Evolutionary conservation across 805 yeast species (phyloP), one percentile per base, ranked within the genome.

Genomic region (Cyberlindnera nakhonratchasimensis): DNA sequence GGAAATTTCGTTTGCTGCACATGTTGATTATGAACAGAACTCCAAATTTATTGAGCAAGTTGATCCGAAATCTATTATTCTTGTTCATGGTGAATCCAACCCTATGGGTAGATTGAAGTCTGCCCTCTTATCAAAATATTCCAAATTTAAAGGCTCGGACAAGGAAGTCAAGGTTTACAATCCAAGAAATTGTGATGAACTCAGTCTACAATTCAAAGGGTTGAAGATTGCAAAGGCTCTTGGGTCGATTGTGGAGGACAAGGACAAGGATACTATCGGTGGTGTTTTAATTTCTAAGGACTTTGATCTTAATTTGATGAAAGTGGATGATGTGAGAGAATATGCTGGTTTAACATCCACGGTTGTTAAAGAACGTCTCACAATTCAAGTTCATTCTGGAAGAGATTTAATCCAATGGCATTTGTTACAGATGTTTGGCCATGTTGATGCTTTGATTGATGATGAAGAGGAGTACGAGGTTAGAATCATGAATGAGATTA

Each of bases 1-100:
- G 51, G 99, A 93, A 63, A 83, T 93, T 4, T 90, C 98, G 2
- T 93, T 93, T 71, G 98, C 99, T n/a, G 99, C 99, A 0, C 99
- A 93, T 64, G 99, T 93, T 18, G 99, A 93, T 61, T 93, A 84
- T 63, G 88, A 86, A 55, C 96, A 93, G 58, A 93, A 93, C 54
- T 71, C 96, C 2, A 86, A 85, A 43, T 93, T 93, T 58, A 93
- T 93, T 45, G 96, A 90, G 52, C 70, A 80, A 46, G 87, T 93
- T 3, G 83, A 84, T 45, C 96, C 99, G 0, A 75, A 75, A 45
- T 80, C 85, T 41, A 86, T 93, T 46, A 88, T 91, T 45, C 72
- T 93, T 41, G 99, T 93, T 2, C 99, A 93, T 63, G 99, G 99
- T 11, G 99, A 93, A 58, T 80, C 93, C 2, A 89, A 87, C 55